Percentiles rank a stretch among this genome's conserved stretches.
phyloP scores from a whole-genome alignment of 129 eudicot genomes.

The sunflower (Helianthus annuus) region DNA sequence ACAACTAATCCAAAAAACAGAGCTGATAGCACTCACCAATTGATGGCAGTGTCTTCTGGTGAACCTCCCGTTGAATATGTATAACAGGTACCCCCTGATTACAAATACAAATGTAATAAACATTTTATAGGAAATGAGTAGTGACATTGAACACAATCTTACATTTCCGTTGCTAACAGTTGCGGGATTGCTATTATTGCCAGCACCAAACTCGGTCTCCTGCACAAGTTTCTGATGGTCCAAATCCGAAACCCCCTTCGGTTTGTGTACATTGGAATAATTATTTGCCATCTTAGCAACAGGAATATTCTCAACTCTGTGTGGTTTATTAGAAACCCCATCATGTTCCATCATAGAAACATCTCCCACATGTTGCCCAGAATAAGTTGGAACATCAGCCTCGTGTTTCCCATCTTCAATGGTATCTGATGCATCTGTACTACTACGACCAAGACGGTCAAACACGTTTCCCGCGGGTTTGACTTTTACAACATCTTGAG shows the following conservation, averaged over 20 bases:
- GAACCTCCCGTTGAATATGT: slow-evolving; percentile 37
- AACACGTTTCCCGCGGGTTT: slow-evolving; percentile 67
- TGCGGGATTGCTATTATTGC: slow-evolving; percentile 35
- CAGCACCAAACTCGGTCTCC: slow-evolving; percentile 32
- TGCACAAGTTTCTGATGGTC: slow-evolving; percentile 43
- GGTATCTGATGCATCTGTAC: slow-evolving; percentile 25
- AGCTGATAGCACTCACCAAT: slow-evolving; percentile 46
- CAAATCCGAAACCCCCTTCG: slow-evolving; percentile 33
- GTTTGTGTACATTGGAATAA: slow-evolving; percentile 53
- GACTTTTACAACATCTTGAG: slow-evolving; percentile 66
- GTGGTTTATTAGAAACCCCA: slow-evolving; percentile 26
- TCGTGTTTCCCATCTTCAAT: slow-evolving; percentile 28
- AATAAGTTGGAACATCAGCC: slow-evolving; percentile 27
- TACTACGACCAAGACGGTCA: slow-evolving; percentile 74
- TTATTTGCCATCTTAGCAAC: slow-evolving; percentile 50
- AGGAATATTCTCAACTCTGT: slow-evolving; percentile 44
- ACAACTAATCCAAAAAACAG: neutral
- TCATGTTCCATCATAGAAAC: slow-evolving; percentile 12
- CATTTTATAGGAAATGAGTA: neutral
- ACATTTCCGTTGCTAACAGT: slow-evolving; percentile 62
- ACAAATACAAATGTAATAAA: slow-evolving; percentile 6
- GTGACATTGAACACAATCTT: slow-evolving; percentile 32
- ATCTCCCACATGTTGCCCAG: slow-evolving; percentile 17
- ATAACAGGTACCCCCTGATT: slow-evolving; percentile 41
- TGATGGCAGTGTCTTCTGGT: slow-evolving; percentile 42